Conservation (phyloP, 2,329 filamentous ascomycete species). For the Xylaria sp. region DNA sequence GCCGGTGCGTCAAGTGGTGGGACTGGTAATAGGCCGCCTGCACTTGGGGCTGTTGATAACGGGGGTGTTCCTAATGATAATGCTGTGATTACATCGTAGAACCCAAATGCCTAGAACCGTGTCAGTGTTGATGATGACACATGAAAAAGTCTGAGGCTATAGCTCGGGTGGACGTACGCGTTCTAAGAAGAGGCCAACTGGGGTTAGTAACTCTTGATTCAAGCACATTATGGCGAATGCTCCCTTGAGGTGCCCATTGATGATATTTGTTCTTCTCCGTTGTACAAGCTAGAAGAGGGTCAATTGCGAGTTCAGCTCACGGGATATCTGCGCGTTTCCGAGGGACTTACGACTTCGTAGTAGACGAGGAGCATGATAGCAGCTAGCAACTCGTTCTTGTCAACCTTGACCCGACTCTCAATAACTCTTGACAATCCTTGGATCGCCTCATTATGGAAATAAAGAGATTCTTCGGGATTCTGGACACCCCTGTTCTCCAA, state of each 20-base stretch:
- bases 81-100: conserved; percentile 69
- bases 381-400: conserved; percentile 63
- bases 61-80: conserved; percentile 65
- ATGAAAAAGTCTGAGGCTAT: neutral
- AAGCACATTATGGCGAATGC: conserved; percentile 66
- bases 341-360: conserved; percentile 64
- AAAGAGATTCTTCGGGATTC: conserved; percentile 60
- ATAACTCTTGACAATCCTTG: conserved; percentile 63
- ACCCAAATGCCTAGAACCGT: conserved; percentile 61
- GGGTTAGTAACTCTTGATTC: conserved; percentile 50
- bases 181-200: conserved; percentile 63
- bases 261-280: conserved; percentile 62
- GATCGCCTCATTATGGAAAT: conserved; percentile 65
- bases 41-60: conserved; percentile 56
- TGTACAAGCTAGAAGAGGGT: conserved; percentile 59
- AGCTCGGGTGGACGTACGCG: conserved; percentile 48
- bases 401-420: conserved; percentile 54
- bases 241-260: conserved; percentile 65
- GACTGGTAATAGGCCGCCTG: conserved; percentile 53
- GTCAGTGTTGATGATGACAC: conserved; percentile 31
- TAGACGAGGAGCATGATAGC: conserved; percentile 68
- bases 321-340: neutral
- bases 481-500: conserved; percentile 68
- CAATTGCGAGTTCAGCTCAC: neutral
- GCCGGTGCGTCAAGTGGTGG: conserved; percentile 52